phyloP scores from a whole-genome alignment of 495 filamentous ascomycete species.

The Pseudomonodictys pantanalensis region DNA sequence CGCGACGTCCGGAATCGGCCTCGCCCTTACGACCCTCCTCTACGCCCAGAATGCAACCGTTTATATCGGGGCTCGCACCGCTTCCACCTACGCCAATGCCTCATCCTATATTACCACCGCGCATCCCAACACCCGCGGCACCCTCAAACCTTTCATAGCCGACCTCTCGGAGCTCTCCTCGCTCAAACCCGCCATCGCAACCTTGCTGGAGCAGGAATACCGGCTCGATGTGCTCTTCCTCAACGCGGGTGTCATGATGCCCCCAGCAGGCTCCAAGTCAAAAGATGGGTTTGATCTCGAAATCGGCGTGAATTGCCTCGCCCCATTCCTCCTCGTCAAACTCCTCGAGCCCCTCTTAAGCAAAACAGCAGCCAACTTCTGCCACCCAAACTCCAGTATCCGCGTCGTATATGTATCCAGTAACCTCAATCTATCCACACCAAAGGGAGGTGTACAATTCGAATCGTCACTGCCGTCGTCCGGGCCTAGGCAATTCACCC shows the following conservation, averaged over 20 bases:
- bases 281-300: conserved; percentile 22
- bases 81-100: conserved; percentile 32
- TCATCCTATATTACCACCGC: conserved; percentile 39
- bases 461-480: background rate
- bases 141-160: conserved; percentile 44
- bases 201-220: conserved; percentile 43
- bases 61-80: conserved; percentile 44
- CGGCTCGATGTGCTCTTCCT: conserved; percentile 54
- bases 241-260: conserved; percentile 49
- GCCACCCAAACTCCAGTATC: conserved; percentile 1
- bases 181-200: conserved; percentile 44
- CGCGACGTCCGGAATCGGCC: conserved; percentile 39
- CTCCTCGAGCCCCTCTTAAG: conserved; percentile 13
- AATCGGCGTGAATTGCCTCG: conserved; percentile 21
- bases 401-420: conserved; percentile 23
- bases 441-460: conserved; percentile 18
- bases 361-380: background rate
- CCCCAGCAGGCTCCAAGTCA: conserved; percentile 40
- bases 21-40: conserved; percentile 45
- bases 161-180: conserved; percentile 47
- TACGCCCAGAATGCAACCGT: conserved; percentile 44
- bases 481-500: conserved; percentile 2
- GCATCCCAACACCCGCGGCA: conserved; percentile 34
- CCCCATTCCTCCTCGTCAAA: conserved; percentile 12
- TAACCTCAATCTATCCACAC: conserved; percentile 3